Percentiles rank a stretch among this genome's conserved stretches.
Evolutionary conservation across 2,329 filamentous ascomycete genomes (phyloP).

Genomic region (Colletotrichum sp.): DNA sequence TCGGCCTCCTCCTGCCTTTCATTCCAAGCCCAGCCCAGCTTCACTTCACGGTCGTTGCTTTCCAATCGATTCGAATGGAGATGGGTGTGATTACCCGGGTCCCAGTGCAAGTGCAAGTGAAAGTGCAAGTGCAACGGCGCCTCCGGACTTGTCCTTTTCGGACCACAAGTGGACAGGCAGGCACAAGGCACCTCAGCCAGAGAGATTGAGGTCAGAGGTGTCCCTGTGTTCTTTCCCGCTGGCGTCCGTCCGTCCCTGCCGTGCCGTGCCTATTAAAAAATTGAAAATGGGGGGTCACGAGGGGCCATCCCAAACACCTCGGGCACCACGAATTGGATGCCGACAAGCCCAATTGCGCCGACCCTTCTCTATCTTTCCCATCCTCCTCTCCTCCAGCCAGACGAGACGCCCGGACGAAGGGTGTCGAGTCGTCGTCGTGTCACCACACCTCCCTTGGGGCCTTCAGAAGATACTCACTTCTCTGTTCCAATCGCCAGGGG

Average conservation of each 20-base stretch:
- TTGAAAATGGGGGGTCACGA: constrained; percentile 16
- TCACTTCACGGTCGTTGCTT: neutral
- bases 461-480: neutral
- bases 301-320: constrained; percentile 13
- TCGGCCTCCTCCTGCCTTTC: neutral
- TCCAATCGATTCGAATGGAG: neutral
- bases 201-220: neutral
- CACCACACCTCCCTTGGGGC: neutral
- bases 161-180: neutral
- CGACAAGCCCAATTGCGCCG: neutral
- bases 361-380: neutral
- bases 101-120: neutral
- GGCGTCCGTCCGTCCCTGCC: neutral
- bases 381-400: neutral
- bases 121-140: neutral
- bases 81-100: neutral
- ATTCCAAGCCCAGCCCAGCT: neutral
- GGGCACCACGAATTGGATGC: neutral
- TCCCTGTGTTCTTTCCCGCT: neutral
- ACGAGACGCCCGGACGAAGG: neutral
- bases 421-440: neutral
- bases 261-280: neutral
- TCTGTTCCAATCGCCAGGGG: neutral
- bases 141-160: neutral
- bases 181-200: too few species aligned